Evolutionary conservation across 345 rosid genomes (phyloP), one percentile per base, ranked within the genome.

Genomic region (Rhizophora mangle): DNA sequence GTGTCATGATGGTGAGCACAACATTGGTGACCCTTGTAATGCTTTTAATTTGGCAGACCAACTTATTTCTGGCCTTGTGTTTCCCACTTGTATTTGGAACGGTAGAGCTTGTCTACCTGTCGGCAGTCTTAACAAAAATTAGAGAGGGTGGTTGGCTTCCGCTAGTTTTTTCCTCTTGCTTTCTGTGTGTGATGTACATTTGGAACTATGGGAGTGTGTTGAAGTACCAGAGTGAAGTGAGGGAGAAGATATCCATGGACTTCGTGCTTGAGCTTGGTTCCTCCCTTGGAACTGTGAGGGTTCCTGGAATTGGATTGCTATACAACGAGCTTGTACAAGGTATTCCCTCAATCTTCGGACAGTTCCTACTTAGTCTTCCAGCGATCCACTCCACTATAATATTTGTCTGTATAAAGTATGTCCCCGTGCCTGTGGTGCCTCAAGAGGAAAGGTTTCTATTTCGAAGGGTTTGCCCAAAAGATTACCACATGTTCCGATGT

Each of bases 141-240:
- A 27, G 26, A 58, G 86, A 95, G 55, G 99, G 99, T 4, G 97
- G 96, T 63, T 95, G 99, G 99, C 89, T 95, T 64, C 99, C 99
- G 0, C 88, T 92, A 0, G 99, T 68, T 62, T 95, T 89, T 54
- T 91, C 99, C 46, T 63, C 81, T 29, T 77, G 71, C 83, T 95
- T 91, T 78, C 90, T 95, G 39, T 80, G 80, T 1, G 71, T 89
- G 58, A 95, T 92, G 99, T 95, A 95, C 87, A 72, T 81, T 49
- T 95, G 97, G 99, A 95, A 95, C 72, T 92, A 95, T 52, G 97
- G 99, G 60, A 95, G 96, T 31, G 93, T 95, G 46, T 74, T 95
- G 76, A 95, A 95, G 84, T 95, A 91, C 90, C 86, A 72, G 65
- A 92, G 96, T 71, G 99, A 95, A 79, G 89, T 95, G 57, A 73